Base-by-base conservation (phyloP, 2,329 filamentous ascomycete species). In the Fusarium sp. region DNA sequence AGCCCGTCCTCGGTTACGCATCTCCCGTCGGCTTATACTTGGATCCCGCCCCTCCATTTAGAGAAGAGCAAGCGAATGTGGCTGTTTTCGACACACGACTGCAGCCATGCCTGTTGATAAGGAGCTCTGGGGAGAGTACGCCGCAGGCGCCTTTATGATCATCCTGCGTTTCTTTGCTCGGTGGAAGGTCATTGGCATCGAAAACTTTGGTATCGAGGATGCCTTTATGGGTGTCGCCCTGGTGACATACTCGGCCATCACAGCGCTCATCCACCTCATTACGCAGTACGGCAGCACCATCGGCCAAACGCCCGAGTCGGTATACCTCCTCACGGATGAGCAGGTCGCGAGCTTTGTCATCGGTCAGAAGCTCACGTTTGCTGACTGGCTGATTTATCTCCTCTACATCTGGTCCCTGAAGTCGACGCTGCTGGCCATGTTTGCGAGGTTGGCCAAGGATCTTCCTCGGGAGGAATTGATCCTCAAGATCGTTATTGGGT, bases 311-410 rank as follows among this genome's bases (percentile, higher is more conserved):
- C 31, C 48, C 24, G 62, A 64, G 48, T 43, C 48, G n/a, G 62
- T 64, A 11, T 24, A 64, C 35, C 35, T 64, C 18, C 62, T 64
- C 11, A 43, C 48, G 5, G 48, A 57, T 9, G 35, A 43, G 16
- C 48, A 43, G 9, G 62, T 64, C 10, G 48, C 33, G 4, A 37
- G 35, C 14, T 64, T 64, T 6, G 20, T n/a, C 9, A 58, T 64
- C n/a, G 62, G 62, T 4, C 33, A 64, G 48, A 64, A 64, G 62
- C 48, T 64, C 16, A 64, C 62, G 9, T 57, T 57, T 57, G 62
- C 50, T 8, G 48, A 57, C 18, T 64, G 62, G 62, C 9, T 64
- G 13, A 24, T 58, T 16, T 64, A 64, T 16, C 29, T 64, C 3
- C 7, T 57, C n/a, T 58, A 57, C 5, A 39, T 64, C n/a, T 64